phyloP scores from a whole-genome alignment of 257 asterid genomes.

The Solanum megistacrolobum region DNA sequence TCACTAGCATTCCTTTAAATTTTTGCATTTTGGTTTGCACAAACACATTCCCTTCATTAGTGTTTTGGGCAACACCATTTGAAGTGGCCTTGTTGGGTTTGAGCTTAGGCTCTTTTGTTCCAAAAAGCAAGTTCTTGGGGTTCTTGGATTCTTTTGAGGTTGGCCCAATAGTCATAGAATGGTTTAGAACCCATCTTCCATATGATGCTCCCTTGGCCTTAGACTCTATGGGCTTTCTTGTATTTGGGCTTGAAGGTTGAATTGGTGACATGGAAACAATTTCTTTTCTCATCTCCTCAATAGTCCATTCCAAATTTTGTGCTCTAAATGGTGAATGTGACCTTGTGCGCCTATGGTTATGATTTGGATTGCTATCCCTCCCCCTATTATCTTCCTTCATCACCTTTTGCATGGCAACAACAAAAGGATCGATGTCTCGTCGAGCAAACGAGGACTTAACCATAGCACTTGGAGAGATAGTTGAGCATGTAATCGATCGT shows the following conservation, averaged over 20 bases:
- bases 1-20: slow-evolving; percentile 37
- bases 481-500: slow-evolving; percentile 25
- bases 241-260: slow-evolving; percentile 7
- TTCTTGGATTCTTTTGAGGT: slow-evolving; percentile 19
- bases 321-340: slow-evolving; percentile 47
- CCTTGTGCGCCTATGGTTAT: slow-evolving; percentile 37
- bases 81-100: neutral
- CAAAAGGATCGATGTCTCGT: slow-evolving; percentile 38
- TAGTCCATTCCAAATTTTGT: slow-evolving; percentile 9
- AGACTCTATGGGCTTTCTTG: slow-evolving; percentile 34
- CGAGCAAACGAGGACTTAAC: slow-evolving; percentile 44
- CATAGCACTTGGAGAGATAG: slow-evolving; percentile 28
- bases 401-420: slow-evolving; percentile 55
- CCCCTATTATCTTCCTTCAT: slow-evolving; percentile 44
- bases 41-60: neutral
- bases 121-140: neutral
- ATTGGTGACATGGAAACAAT: slow-evolving; percentile 1
- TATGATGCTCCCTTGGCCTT: slow-evolving; percentile 64
- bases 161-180: slow-evolving; percentile 7
- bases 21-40: slow-evolving; percentile 27
- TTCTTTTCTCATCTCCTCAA: neutral
- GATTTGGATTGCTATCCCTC: slow-evolving; percentile 10
- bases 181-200: slow-evolving; percentile 55
- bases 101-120: neutral
- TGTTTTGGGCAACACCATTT: neutral